Evolutionary conservation across 2,329 filamentous ascomycete species (phyloP).

Genomic region (Catunica adiposa): DNA sequence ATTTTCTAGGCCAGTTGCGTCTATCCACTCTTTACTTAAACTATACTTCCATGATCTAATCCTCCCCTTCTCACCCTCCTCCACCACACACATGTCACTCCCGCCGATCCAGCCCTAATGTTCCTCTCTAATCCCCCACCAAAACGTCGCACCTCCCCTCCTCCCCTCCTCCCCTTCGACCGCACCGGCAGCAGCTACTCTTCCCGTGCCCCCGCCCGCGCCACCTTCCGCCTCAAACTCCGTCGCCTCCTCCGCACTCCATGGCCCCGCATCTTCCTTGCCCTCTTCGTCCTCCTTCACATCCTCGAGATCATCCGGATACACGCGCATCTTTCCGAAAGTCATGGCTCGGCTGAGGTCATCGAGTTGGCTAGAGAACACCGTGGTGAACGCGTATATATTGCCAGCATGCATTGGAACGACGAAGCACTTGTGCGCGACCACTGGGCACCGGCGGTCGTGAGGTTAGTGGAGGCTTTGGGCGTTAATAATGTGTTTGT

Average conservation of each 20-base stretch:
- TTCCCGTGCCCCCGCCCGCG: neutral
- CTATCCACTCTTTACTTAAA: neutral
- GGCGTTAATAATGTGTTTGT: conserved; percentile 51
- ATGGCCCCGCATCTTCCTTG: conserved; percentile 21
- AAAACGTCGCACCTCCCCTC: conserved; percentile 12
- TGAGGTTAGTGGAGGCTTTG: conserved; percentile 38
- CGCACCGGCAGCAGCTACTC: conserved; percentile 7
- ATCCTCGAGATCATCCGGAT: conserved; percentile 26
- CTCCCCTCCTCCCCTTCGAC: conserved; percentile 12
- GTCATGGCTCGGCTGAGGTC: conserved; percentile 9
- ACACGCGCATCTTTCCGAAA: conserved; percentile 19
- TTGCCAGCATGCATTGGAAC: conserved; percentile 55
- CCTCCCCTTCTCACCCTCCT: neutral
- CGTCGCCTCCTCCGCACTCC: conserved; percentile 25
- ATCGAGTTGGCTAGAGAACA: conserved; percentile 16
- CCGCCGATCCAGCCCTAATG: neutral
- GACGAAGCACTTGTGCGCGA: conserved; percentile 41
- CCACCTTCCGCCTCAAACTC: conserved; percentile 19
- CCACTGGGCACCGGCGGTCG: conserved; percentile 46
- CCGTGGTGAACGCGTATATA: conserved; percentile 37
- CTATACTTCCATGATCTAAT: neutral
- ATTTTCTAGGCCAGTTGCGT: neutral
- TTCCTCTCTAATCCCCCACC: neutral
- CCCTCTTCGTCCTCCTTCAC: conserved; percentile 23
- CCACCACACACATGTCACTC: neutral